Conservation (phyloP, 257 asterid species). For the Petunia axillaris region DNA sequence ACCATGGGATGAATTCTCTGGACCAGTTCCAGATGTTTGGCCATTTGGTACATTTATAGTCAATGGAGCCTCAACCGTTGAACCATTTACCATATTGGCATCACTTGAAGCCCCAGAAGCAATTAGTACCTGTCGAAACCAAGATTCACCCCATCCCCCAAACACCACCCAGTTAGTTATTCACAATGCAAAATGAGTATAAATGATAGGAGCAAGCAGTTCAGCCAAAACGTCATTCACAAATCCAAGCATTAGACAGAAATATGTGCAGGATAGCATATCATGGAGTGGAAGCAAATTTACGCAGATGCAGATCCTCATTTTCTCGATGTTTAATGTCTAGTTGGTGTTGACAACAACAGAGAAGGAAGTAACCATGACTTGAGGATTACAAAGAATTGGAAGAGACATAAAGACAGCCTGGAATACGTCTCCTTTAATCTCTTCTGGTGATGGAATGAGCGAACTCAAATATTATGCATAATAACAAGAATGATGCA, state of each 20-base stretch:
- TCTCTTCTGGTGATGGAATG: no score
- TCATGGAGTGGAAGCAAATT: no score
- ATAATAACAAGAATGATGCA: no score
- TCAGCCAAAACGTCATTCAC: not conserved
- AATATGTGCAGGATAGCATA: no score
- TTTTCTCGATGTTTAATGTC: no score
- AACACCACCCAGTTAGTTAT: constrained; percentile 9
- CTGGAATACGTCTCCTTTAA: no score
- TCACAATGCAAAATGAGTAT: not conserved
- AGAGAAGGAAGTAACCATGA: no score
- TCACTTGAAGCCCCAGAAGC: constrained; percentile 62
- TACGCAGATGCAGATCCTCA: no score
- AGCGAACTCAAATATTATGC: no score
- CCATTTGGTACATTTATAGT: constrained; percentile 70
- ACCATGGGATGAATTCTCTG: constrained; percentile 50
- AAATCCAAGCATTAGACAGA: not conserved
- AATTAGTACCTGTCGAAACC: constrained; percentile 56
- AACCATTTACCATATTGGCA: constrained; percentile 48
- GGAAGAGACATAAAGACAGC: no score
- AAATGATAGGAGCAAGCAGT: constrained; percentile 12
- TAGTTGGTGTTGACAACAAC: no score
- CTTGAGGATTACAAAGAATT: no score
- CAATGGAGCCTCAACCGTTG: constrained; percentile 82
- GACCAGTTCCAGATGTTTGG: constrained; percentile 45
- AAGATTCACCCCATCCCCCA: constrained; percentile 14